These are phyloP conservation scores for Glycine soja DNA, from an alignment of 306 rosid species.

Conservation along the genomic window DNA sequence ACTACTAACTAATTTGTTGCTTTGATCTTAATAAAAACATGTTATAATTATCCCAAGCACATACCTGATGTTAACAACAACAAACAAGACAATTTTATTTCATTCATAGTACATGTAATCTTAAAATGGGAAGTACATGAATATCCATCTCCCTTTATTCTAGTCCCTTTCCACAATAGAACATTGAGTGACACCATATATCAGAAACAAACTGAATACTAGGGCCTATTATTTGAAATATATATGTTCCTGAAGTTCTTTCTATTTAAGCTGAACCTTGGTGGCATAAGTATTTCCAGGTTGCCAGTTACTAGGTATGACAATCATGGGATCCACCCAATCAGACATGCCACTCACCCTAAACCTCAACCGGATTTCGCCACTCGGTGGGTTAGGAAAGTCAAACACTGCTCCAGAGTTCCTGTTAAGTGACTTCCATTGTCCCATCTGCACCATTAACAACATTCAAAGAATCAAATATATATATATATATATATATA, in stretches of 20 bases:
- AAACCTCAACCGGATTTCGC: constrained; percentile 58
- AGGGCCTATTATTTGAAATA: background rate
- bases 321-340: constrained; percentile 52
- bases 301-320: constrained; percentile 67
- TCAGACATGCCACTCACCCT: constrained; percentile 39
- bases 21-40: too few relatives aligned
- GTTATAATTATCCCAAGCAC: background rate
- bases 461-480: constrained; percentile 3
- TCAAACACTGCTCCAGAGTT: constrained; percentile 75
- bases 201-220: background rate
- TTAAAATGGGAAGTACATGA: background rate
- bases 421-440: constrained; percentile 66
- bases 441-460: constrained; percentile 54
- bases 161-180: background rate
- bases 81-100: background rate
- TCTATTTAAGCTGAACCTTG: constrained; percentile 47
- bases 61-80: background rate
- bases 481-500: too few relatives aligned
- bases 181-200: background rate
- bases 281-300: constrained; percentile 59
- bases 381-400: constrained; percentile 62
- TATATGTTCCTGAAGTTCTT: background rate
- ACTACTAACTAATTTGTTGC: too few relatives aligned
- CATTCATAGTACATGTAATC: constrained; percentile 17
- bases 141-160: constrained; percentile 7